These are phyloP conservation scores for Amanita polypyramis DNA, from an alignment of 768 basidiomycete species.

Conservation along the genomic window DNA sequence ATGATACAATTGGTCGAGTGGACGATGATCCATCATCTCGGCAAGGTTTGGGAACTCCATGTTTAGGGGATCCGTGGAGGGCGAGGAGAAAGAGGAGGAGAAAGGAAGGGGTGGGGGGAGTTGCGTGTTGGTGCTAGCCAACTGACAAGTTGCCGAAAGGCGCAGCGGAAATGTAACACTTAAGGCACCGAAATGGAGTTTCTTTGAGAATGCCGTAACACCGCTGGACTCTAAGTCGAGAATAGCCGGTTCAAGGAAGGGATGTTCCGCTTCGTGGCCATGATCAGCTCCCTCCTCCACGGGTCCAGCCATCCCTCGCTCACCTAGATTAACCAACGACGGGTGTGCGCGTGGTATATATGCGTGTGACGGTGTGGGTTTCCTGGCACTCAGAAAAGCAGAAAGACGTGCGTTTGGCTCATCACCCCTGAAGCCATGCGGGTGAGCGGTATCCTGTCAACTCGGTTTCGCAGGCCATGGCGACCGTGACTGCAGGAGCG, in stretches of 20 bases:
- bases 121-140: not conserved
- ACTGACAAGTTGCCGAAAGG: not conserved
- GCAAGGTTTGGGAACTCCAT: not conserved
- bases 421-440: conserved; percentile 2
- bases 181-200: conserved; percentile 1
- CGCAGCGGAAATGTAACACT: not conserved
- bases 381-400: not conserved
- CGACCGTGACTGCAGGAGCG: not conserved
- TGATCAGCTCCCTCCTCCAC: not conserved
- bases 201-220: conserved; percentile 4
- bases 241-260: not conserved
- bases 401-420: not conserved
- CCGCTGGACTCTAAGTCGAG: not conserved
- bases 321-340: too few relatives aligned
- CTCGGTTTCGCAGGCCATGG: not conserved
- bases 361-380: not conserved
- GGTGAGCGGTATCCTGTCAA: not conserved
- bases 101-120: not conserved
- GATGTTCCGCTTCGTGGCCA: not conserved
- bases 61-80: not conserved
- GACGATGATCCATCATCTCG: conserved; percentile 2
- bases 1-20: conserved; percentile 2
- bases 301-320: too few relatives aligned
- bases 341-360: too few relatives aligned
- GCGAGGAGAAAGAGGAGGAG: not conserved